A percentile compares a stretch with the other conserved stretches of the same genome.
Conservation (phyloP, 495 filamentous ascomycete genomes). For the Lepraria neglecta region DNA sequence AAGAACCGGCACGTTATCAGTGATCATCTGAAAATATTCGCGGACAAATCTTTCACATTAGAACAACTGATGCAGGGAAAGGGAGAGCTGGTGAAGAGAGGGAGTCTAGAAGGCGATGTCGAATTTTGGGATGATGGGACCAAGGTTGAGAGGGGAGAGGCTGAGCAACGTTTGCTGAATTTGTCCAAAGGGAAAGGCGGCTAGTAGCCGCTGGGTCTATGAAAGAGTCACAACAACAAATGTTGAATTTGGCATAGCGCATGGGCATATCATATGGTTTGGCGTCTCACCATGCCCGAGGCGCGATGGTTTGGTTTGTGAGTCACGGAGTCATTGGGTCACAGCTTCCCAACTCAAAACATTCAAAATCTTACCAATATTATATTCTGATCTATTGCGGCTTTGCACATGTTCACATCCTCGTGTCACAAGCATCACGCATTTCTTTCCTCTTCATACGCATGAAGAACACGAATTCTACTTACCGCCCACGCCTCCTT, state of each 20-base stretch:
- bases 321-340: background rate
- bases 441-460: no score
- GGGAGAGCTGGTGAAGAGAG: slow-evolving; percentile 59
- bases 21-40: slow-evolving; percentile 80
- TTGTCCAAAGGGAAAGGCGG: background rate
- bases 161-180: background rate
- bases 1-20: slow-evolving; percentile 81
- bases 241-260: background rate
- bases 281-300: no score
- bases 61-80: slow-evolving; percentile 65
- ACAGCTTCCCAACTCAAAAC: background rate
- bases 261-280: background rate
- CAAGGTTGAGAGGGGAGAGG: background rate
- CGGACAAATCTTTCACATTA: slow-evolving; percentile 56
- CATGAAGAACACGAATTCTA: no score
- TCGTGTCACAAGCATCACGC: no score
- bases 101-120: slow-evolving; percentile 43
- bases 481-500: no score
- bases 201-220: background rate
- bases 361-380: no score
- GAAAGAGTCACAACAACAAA: background rate
- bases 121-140: slow-evolving; percentile 44
- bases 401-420: no score
- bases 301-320: no score
- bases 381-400: no score